Evolutionary conservation across 106 monocot species (phyloP), one percentile per base, ranked within the genome.

Genomic region (Acorus calamus): DNA sequence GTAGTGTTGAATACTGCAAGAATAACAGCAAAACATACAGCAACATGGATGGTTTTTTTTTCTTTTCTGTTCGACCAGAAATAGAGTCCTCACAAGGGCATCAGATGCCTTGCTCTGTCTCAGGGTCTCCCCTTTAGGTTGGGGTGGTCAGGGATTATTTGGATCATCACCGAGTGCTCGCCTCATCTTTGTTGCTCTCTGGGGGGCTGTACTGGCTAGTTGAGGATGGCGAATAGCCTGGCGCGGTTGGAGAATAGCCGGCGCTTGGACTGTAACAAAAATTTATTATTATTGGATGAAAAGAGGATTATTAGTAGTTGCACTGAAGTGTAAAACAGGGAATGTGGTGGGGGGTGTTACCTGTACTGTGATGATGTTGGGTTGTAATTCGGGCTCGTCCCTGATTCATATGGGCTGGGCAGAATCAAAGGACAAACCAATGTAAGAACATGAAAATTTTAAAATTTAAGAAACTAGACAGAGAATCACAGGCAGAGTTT

Each of bases 201-300:
- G 86, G 89, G 8, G 93, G 93, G 46, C 85, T 85, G 67, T 85
- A 94, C 50, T 94, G 89, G 63, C 89, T 86, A 10, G 84, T 85
- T 28, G 94, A 91, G 2, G 89, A 87, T 2, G 91, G 96, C 6
- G 87, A 91, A 62, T 88, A 98, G 6, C 91, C 96, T 0, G 96
- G 96, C 0, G 96, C 82, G 14, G 91, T 98, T 43, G 96, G 96
- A 8, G 96, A 98, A 63, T 98, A 98, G 12, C 96, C 88, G 4
- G 71, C 87, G 61, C 87, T 98, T 50, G 96, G 91, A 74, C 96
- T 98, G 76, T 3, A 44, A 50, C 66, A 28, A 28, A 28, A 1
- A 28, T 28, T 28, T 28, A 28, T 28, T 28, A 28, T 28, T 28
- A 28, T 28, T 28, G 28, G 28, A 28, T 28, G 28, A 28, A 28